Base-by-base conservation (phyloP, 192 early-diverging fungal genomes). In the Cladochytrium replicatum region DNA sequence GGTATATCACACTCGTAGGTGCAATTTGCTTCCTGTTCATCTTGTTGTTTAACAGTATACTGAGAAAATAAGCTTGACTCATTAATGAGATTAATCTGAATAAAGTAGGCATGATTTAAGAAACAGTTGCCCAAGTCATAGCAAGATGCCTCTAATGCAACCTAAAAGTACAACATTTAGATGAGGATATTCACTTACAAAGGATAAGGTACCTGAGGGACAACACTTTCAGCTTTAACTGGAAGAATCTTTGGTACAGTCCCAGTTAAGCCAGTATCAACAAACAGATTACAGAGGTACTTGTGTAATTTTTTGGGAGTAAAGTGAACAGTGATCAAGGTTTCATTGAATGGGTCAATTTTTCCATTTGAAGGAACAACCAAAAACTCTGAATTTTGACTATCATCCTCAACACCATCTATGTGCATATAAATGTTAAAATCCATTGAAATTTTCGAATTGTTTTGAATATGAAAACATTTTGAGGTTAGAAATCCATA, bases 81-180 rank as follows among this genome's bases (percentile, higher is more conserved):
- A 48, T 80, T 80, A 15, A 57, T 46, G 6, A 80, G 50, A n/a
- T 50, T 51, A 7, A 80, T 47, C 39, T 51, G 34, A 13, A 29
- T 29, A 23, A 46, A 26, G 53, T 80, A 80, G 0, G 48, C 39
- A 42, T 74, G 61, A 32, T 54, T 48, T 17, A 79, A 44, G 54
- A 61, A 80, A 54, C 72, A 80, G 37, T 79, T 67, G 24, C 53
- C 58, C 32, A 60, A 70, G 27, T 80, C 63, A 11, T 72, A 38
- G 4, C 58, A 7, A 0, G 61, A 55, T 15, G 62, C 54, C 3
- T 54, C 27, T 2, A 79, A 29, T 6, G 37, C 34, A 27, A 78
- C 59, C 62, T 75, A 48, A 1, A 46, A 63, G 17, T 26, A 37
- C 4, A 24, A 0, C 32, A 28, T 21, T 25, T 31, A 8, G 2